Evolutionary conservation across 23 red algal species (phyloP).

Genomic region (Gracilariopsis chorda): DNA sequence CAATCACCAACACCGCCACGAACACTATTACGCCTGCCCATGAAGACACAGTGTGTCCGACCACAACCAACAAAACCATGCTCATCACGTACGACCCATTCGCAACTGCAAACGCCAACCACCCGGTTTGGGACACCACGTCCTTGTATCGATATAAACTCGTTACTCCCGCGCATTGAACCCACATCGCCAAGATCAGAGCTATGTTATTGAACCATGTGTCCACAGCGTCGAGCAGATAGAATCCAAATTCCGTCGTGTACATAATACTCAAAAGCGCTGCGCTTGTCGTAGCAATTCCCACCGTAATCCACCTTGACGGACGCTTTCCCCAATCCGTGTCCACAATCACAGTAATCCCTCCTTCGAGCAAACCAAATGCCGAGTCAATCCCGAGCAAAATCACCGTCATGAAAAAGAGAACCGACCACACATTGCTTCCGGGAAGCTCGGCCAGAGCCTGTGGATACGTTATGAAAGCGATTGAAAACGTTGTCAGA

Average conservation of each 20-base stretch:
- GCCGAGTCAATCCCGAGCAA: conserved; percentile 1
- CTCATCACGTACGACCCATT: background rate
- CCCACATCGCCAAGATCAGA: background rate
- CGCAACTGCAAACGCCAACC: background rate
- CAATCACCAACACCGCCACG: background rate
- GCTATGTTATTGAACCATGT: background rate
- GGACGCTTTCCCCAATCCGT: background rate
- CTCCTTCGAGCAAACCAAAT: background rate
- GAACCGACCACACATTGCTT: background rate
- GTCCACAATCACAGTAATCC: background rate
- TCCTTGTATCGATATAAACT: conserved; percentile 8
- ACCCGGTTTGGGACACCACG: background rate
- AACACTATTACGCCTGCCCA: background rate
- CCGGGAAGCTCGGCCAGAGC: background rate
- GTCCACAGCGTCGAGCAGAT: background rate
- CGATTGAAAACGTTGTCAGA: background rate
- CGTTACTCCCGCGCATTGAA: background rate
- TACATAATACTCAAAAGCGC: background rate
- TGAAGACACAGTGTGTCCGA: background rate
- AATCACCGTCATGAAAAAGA: background rate
- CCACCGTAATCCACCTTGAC: background rate
- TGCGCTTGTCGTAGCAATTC: background rate
- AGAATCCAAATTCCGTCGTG: background rate
- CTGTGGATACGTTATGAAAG: background rate
- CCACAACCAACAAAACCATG: background rate